Evolutionary conservation across 148 eudicot species (phyloP), one percentile per base, ranked within the genome.

Genomic region (Fagopyrum homotropicum): DNA sequence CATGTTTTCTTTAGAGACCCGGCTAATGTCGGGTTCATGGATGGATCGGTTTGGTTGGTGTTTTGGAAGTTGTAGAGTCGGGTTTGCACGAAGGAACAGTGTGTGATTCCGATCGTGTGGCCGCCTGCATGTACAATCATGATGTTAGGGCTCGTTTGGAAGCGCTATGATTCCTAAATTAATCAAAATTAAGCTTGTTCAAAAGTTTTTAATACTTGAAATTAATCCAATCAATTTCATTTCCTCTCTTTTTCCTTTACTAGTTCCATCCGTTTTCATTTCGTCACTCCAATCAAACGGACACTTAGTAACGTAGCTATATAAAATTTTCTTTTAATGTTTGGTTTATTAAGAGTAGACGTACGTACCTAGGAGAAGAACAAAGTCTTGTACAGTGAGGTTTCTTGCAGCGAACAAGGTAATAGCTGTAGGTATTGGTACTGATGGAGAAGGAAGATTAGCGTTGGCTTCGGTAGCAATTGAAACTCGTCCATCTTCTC

Each of bases 401-500:
- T 72, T 46, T 10, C 55, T 72, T 19, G 55, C 52, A 49, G 52
- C 35, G 55, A 72, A 72, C 71, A 66, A 66, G 47, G 45, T 43
- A 6, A 66, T 40, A 9, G 71, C 71, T 14, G 47, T 9, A 2
- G 71, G 30, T 40, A 66, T 40, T 2, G 71, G 19, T 40, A 66
- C 71, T 17, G 74, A 81, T 76, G 9, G 76, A 59, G 69, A 63
- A 78, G 26, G 84, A 81, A 88, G 80, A 46, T 88, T 77, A 2
- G 40, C 29, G 40, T 79, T 14, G 7, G 82, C 82, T 4, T 88
- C 87, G 2, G 26, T 74, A 11, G 50, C 17, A 9, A 26, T 47
- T 22, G 91, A 88, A 30, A 88, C 80, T 22, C 22, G 52, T 14
- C 89, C 89, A 77, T 88, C 91, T 75, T 83, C 75, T 76, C 91